Evolutionary conservation across 2,329 filamentous ascomycete genomes (phyloP).

Genomic region (Mycogone perniciosa): DNA sequence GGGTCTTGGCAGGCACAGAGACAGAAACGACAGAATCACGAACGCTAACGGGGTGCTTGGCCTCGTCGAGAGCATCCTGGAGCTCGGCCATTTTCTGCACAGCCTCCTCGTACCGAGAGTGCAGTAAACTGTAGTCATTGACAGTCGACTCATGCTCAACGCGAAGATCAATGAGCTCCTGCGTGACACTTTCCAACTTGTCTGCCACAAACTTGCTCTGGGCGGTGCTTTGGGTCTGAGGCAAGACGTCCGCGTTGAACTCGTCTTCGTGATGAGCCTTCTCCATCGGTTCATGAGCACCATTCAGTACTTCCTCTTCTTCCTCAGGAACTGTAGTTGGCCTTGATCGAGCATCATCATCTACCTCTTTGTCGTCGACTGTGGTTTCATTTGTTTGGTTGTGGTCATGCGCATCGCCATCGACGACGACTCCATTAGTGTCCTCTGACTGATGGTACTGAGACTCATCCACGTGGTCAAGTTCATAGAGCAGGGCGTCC

Average conservation of each 20-base stretch:
- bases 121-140: conserved; percentile 72
- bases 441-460: conserved; percentile 30
- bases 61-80: conserved; percentile 78
- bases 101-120: conserved; percentile 86
- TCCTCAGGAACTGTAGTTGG: conserved; percentile 31
- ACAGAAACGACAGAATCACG: conserved; percentile 53
- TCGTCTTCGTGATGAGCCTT: not conserved
- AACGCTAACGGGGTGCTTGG: conserved; percentile 53
- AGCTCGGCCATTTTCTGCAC: conserved; percentile 75
- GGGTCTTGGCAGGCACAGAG: conserved; percentile 42
- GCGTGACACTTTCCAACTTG: conserved; percentile 84
- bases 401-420: conserved; percentile 44
- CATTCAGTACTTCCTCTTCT: not conserved
- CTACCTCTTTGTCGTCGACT: conserved; percentile 45
- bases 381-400: conserved; percentile 51
- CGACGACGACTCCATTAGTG: conserved; percentile 37
- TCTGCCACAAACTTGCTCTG: conserved; percentile 84
- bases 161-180: conserved; percentile 84
- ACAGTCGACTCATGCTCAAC: conserved; percentile 84
- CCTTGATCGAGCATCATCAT: conserved; percentile 22
- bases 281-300: not conserved
- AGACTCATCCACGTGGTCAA: conserved; percentile 68
- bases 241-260: not conserved
- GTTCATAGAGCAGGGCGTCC: conserved; percentile 83
- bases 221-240: conserved; percentile 54